Base-by-base conservation (phyloP, 345 rosid species). In the Dimocarpus longan region DNA sequence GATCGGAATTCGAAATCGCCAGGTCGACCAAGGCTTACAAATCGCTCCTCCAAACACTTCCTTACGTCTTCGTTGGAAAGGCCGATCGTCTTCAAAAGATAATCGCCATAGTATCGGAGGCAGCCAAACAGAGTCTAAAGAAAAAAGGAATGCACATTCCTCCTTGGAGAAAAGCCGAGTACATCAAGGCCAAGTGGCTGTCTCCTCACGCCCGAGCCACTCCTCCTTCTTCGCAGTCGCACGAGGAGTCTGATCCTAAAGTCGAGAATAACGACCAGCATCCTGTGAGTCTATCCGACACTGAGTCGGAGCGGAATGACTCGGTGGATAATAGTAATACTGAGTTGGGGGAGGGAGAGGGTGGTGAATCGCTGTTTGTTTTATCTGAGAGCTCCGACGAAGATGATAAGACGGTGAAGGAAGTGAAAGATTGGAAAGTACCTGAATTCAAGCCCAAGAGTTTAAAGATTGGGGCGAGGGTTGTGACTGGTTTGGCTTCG, bases 81-180 rank as follows among this genome's bases (percentile, higher is more conserved):
- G 66, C 85, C 24, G 95, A 92, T 66, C 88, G 98, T 78, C 91
- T 94, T 3, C 87, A 88, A 66, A 91, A 82, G 86, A 91, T 97
- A 59, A 86, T 94, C 39, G 43, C 82, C 19, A 78, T 92, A 18
- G 82, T 88, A 43, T 91, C 92, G 32, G 90, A 97, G 84, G 97
- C 96, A 0, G 93, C 93, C 32, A 89, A 81, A 46, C 93, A 89
- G 88, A 89, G 95, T 84, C 64, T 94, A 86, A 97, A 90, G 92
- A 97, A 93, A 88, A 94, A 90, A 70, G 98, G 95, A 24, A 93
- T 97, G 93, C 93, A 85, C 66, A 56, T 93, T 50, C 91, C 99
- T 43, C 98, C 99, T 0, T 97, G 98, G 98, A 91, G 98, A 76
- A 93, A 90, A 85, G 87, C 86, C 1, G 96, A 90, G 79, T 96